phyloP scores from a whole-genome alignment of 2,329 filamentous ascomycete genomes.

The Hypomyces perniciosus region DNA sequence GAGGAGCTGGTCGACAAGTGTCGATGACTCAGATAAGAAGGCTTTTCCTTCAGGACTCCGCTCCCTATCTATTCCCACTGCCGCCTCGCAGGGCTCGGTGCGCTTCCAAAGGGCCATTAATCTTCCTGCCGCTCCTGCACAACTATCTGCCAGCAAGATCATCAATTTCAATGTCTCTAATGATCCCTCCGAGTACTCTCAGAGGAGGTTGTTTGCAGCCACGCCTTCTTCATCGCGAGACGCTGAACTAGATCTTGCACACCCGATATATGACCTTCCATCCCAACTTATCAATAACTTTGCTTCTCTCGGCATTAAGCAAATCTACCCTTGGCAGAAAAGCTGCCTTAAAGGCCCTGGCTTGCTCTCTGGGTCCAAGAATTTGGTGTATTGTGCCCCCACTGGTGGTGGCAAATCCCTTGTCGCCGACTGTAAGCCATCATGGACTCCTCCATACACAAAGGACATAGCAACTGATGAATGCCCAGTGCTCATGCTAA shows the following conservation, averaged over 20 bases:
- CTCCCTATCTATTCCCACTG: neutral
- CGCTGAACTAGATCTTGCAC: slow-evolving; percentile 53
- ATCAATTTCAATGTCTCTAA: slow-evolving; percentile 20
- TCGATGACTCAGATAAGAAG: slow-evolving; percentile 10
- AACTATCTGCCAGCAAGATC: slow-evolving; percentile 42
- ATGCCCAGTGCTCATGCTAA: slow-evolving; percentile 61
- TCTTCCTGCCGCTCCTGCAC: slow-evolving; percentile 24
- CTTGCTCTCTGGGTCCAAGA: slow-evolving; percentile 57
- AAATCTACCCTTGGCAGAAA: slow-evolving; percentile 76
- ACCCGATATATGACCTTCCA: slow-evolving; percentile 59
- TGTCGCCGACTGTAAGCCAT: slow-evolving; percentile 51
- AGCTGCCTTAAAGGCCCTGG: slow-evolving; percentile 64
- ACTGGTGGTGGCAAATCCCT: slow-evolving; percentile 75
- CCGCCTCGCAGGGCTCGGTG: slow-evolving; percentile 13
- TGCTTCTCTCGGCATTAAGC: slow-evolving; percentile 57
- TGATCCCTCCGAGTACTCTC: slow-evolving; percentile 48
- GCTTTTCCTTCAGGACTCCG: neutral
- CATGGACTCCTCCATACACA: neutral
- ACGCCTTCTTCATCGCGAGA: slow-evolving; percentile 49
- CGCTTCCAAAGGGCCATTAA: slow-evolving; percentile 30
- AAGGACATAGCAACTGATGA: slow-evolving; percentile 13
- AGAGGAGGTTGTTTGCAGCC: slow-evolving; percentile 44
- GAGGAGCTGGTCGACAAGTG: slow-evolving; percentile 28
- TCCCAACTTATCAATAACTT: slow-evolving; percentile 57
- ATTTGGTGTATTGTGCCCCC: slow-evolving; percentile 73